Conservation (phyloP, 768 basidiomycete species). For the Tylopilus felleus region DNA sequence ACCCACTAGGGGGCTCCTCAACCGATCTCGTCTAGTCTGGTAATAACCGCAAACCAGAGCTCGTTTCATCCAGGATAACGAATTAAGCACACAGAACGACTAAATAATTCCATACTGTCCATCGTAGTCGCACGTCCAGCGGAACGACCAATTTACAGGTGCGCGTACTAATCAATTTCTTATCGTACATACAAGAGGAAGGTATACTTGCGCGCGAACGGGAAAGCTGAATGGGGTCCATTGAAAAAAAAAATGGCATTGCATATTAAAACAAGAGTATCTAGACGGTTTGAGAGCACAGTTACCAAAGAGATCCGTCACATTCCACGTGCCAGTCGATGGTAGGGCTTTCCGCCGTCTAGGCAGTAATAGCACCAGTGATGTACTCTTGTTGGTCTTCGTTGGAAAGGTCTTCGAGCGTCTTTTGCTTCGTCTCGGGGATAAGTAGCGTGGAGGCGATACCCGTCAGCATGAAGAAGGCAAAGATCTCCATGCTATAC, state of each 20-base stretch:
- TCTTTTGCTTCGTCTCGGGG: constrained; percentile 69
- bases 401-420: constrained; percentile 71
- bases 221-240: not conserved
- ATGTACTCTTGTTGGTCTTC: constrained; percentile 67
- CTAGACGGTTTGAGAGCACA: not conserved
- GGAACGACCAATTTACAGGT: not conserved
- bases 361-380: constrained; percentile 14
- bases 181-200: not conserved
- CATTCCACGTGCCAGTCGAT: not conserved
- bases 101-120: not conserved
- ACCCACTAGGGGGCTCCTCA: too few species aligned
- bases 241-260: not conserved
- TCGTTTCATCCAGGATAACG: too few species aligned
- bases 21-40: not conserved
- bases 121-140: not conserved
- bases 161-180: not conserved
- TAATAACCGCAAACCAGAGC: not conserved
- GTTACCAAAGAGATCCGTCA: not conserved
- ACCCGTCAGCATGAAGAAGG: constrained; percentile 84
- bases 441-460: constrained; percentile 76
- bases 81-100: not conserved
- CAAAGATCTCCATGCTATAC: constrained; percentile 70
- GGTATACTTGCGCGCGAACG: not conserved
- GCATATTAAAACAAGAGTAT: constrained; percentile 8
- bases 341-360: not conserved